Conservation (phyloP, 208 protist genomes). For the Wallacemonas sp. region DNA sequence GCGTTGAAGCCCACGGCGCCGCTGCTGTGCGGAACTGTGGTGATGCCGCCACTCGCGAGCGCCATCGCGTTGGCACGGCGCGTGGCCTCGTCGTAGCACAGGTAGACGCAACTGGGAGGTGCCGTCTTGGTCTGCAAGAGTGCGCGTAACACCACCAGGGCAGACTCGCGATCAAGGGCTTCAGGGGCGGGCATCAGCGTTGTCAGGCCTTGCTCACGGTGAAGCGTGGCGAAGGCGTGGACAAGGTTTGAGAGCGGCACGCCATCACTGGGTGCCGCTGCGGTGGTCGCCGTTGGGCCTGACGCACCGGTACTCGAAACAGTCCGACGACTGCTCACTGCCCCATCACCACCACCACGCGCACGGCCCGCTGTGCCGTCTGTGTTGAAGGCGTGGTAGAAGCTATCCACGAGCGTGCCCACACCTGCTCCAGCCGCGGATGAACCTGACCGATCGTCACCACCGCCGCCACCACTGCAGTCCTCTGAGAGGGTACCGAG, state of each 20-base stretch:
- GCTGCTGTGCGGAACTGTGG: slow-evolving; percentile 17
- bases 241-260: slow-evolving; percentile 48
- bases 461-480: slow-evolving; percentile 2
- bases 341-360: background rate
- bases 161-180: slow-evolving; percentile 64
- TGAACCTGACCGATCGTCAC: background rate
- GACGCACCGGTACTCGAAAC: background rate
- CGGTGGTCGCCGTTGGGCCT: background rate
- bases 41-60: slow-evolving; percentile 19
- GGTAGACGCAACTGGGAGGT: slow-evolving; percentile 60
- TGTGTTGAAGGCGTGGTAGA: slow-evolving; percentile 17
- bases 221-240: slow-evolving; percentile 58
- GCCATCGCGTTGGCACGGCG: slow-evolving; percentile 23
- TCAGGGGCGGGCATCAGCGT: slow-evolving; percentile 44
- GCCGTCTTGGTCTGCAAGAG: slow-evolving; percentile 65
- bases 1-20: slow-evolving; percentile 12
- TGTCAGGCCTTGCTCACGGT: slow-evolving; percentile 40
- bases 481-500: slow-evolving; percentile 16
- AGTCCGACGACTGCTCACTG: too few relatives aligned
- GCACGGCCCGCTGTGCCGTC: background rate
- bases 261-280: background rate
- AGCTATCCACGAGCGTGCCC: slow-evolving; percentile 16
- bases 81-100: slow-evolving; percentile 65
- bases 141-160: slow-evolving; percentile 41
- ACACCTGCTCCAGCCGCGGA: background rate